These are phyloP conservation scores for Magnaporthiopsis rhizophila DNA, from an alignment of 2,329 filamentous ascomycete genomes.

Conservation along the genomic window DNA sequence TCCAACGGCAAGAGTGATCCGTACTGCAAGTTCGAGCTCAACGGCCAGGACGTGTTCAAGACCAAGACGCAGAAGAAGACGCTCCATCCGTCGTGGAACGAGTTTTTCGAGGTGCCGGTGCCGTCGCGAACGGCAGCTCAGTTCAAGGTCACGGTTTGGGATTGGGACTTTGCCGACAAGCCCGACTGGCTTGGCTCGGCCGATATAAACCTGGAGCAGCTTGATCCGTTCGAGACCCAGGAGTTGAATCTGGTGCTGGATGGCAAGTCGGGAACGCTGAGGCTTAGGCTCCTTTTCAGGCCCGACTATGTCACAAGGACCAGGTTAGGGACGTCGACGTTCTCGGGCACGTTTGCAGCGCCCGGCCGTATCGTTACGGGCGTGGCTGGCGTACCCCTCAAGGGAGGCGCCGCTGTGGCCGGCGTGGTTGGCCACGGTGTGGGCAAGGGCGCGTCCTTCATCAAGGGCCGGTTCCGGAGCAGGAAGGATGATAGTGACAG, in stretches of 20 bases:
- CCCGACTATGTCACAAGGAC: slow-evolving; percentile 83
- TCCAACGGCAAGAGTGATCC: slow-evolving; percentile 96
- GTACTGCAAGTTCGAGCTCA: slow-evolving; percentile 89
- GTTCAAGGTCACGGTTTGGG: slow-evolving; percentile 76
- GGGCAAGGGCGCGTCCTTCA: slow-evolving; percentile 82
- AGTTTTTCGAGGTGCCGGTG: slow-evolving; percentile 80
- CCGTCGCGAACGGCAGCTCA: slow-evolving; percentile 78
- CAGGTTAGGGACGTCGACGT: slow-evolving; percentile 85
- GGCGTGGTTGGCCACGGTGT: slow-evolving; percentile 69
- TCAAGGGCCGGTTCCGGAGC: slow-evolving; percentile 74
- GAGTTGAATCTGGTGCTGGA: slow-evolving; percentile 71
- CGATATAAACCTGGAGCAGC: slow-evolving; percentile 63
- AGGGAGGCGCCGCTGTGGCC: slow-evolving; percentile 74
- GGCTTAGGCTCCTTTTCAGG: slow-evolving; percentile 82
- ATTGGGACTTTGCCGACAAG: slow-evolving; percentile 96
- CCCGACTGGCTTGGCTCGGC: slow-evolving; percentile 81
- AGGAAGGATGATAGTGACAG: slow-evolving; percentile 49
- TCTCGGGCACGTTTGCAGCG: slow-evolving; percentile 79
- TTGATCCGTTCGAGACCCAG: slow-evolving; percentile 79
- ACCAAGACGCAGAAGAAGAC: slow-evolving; percentile 97
- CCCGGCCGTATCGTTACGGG: slow-evolving; percentile 82
- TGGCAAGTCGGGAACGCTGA: slow-evolving; percentile 79
- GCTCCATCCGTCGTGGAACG: slow-evolving; percentile 88
- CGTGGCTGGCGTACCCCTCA: slow-evolving; percentile 82
- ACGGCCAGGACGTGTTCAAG: slow-evolving; percentile 86